A percentile compares a stretch with the other conserved stretches of the same genome.
These are phyloP conservation scores for Fusarium pseudonygamai DNA, from an alignment of 2,329 filamentous ascomycete species.

Conservation along the genomic window DNA sequence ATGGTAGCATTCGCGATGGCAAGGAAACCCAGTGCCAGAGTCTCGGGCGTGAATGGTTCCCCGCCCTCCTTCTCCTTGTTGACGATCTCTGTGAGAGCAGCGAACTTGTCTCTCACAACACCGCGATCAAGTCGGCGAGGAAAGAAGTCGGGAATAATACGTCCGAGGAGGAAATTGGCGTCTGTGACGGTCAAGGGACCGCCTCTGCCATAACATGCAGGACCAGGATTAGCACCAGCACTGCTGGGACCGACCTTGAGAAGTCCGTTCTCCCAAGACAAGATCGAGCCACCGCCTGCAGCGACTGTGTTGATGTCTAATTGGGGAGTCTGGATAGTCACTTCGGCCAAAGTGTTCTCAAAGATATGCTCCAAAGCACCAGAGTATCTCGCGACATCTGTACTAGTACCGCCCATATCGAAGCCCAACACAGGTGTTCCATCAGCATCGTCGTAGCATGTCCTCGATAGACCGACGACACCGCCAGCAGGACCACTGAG, in stretches of 20 bases:
- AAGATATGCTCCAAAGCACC: slow-evolving; percentile 78
- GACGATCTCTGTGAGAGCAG: slow-evolving; percentile 48
- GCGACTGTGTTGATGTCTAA: slow-evolving; percentile 79
- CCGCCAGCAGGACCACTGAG: slow-evolving; percentile 44
- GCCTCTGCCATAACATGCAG: slow-evolving; percentile 75
- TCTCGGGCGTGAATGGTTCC: slow-evolving; percentile 34
- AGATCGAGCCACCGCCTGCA: slow-evolving; percentile 59
- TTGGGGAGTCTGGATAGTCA: slow-evolving; percentile 76
- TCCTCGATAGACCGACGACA: slow-evolving; percentile 41
- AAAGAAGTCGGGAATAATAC: slow-evolving; percentile 69
- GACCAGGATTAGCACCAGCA: slow-evolving; percentile 76
- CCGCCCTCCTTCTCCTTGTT: slow-evolving; percentile 38
- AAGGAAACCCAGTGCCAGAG: slow-evolving; percentile 74
- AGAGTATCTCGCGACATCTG: slow-evolving; percentile 75
- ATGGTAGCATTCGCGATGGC: slow-evolving; percentile 80
- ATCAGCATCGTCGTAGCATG: slow-evolving; percentile 39
- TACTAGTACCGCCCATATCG: slow-evolving; percentile 69
- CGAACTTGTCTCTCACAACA: slow-evolving; percentile 52
- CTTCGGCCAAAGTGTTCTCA: slow-evolving; percentile 74
- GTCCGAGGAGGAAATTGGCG: slow-evolving; percentile 74
- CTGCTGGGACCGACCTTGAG: slow-evolving; percentile 78
- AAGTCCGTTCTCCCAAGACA: slow-evolving; percentile 75
- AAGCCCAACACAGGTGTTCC: slow-evolving; percentile 42
- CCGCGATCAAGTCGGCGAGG: slow-evolving; percentile 58
- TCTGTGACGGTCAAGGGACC: slow-evolving; percentile 78